Conservation (phyloP, 495 filamentous ascomycete species). For the Collariella sp. region DNA sequence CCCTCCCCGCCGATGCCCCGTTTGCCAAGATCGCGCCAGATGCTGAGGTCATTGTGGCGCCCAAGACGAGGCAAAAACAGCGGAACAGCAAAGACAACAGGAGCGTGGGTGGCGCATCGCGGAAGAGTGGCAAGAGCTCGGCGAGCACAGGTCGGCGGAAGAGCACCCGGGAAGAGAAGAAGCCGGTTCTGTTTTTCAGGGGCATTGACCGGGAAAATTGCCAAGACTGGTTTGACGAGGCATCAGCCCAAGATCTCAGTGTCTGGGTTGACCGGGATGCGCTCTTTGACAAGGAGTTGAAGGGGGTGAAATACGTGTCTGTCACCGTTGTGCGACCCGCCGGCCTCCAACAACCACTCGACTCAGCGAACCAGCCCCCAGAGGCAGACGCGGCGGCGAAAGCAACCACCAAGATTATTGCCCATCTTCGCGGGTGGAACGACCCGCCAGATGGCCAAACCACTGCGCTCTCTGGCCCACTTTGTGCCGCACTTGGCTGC, state of each 20-base stretch:
- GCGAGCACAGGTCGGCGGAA: conserved; percentile 57
- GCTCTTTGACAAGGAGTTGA: conserved; percentile 56
- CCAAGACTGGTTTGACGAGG: conserved; percentile 62
- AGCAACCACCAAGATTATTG: conserved; percentile 62
- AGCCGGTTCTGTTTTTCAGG: conserved; percentile 63
- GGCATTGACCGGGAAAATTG: conserved; percentile 61
- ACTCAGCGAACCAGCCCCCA: conserved; percentile 62
- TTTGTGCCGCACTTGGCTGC: conserved; percentile 63
- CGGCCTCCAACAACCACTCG: conserved; percentile 62
- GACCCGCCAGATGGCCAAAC: conserved; percentile 77
- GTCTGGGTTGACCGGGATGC: conserved; percentile 79
- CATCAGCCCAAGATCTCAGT: conserved; percentile 52
- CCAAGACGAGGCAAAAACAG: conserved; percentile 55
- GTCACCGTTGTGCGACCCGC: conserved; percentile 75
- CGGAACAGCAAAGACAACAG: conserved; percentile 49
- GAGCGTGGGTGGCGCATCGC: conserved; percentile 59
- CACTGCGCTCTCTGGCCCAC: conserved; percentile 61
- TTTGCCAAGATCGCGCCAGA: conserved; percentile 91
- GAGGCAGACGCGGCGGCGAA: conserved; percentile 51
- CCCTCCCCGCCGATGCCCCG: conserved; percentile 55
- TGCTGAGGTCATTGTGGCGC: conserved; percentile 92
- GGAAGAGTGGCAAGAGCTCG: conserved; percentile 66
- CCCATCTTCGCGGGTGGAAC: conserved; percentile 67
- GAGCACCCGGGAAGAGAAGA: conserved; percentile 50
- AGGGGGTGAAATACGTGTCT: conserved; percentile 60